Base-by-base conservation (phyloP, 768 basidiomycete genomes). In the Termitomyces titanicus region DNA sequence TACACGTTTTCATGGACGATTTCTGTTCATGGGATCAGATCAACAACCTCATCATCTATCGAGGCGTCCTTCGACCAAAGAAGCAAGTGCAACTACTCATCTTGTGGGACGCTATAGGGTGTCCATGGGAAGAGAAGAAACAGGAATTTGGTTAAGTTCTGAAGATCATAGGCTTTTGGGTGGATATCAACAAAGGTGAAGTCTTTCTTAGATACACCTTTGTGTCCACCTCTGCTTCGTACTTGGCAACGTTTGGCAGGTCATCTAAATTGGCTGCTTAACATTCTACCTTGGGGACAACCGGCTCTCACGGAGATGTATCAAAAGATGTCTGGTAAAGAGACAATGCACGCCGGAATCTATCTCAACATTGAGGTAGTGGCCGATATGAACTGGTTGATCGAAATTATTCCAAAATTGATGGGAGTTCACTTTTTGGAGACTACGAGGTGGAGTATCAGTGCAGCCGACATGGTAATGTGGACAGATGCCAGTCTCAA, bases 131-230 rank as follows among this genome's bases (percentile, higher is more conserved):
- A 27, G 62, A 68, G 13, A 35, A 22, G 18, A 72, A 72, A 53
- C 70, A 72, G 48, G 52, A 68, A 4, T 64, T 50, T 51, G 71
- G 67, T 0, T 1, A 11, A 0, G 15, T 24, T 2, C 57, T 74
- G 0, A 65, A 60, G 13, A 65, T 75, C 34, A 72, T 75, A 38
- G 71, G 74, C 0, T 73, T 75, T 39, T 55, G 57, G 7, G 66
- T 75, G 20, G 18, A 49, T 3, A 55, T 59, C 55, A 46, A 60
- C 5, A 24, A 13, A 46, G 43, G 42, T 57, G 27, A 3, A 35
- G n/a, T 8, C 45, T 2, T 58, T 55, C 27, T 5, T 51, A 11
- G 15, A 29, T n/a, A 38, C 34, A 7, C 3, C 13, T 0, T 24
- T 11, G 4, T 15, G 50, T 2, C 48, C 15, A 31, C 53, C 53